Conservation (phyloP, 306 rosid species). For the Biancaea sappan region DNA sequence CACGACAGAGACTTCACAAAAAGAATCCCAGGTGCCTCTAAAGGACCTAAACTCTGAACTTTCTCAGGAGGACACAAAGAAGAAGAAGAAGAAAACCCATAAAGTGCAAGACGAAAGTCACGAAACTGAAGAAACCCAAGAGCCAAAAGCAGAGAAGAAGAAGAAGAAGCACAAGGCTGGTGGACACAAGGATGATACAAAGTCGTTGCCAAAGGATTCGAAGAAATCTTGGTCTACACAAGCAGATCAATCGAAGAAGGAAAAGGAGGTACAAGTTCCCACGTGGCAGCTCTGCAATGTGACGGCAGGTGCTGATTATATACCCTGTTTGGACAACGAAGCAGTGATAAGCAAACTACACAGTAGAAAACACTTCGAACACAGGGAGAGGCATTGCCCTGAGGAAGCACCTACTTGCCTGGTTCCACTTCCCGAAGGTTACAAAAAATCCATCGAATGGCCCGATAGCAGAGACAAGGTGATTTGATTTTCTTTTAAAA, state of each 20-base stretch:
- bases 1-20: not conserved
- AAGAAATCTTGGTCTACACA: constrained; percentile 63
- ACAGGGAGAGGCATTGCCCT: constrained; percentile 85
- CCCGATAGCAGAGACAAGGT: constrained; percentile 84
- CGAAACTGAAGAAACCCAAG: constrained; percentile 22
- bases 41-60: not conserved
- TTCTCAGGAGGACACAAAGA: not conserved
- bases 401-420: constrained; percentile 74
- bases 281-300: constrained; percentile 73
- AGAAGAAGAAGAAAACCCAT: not conserved
- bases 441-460: constrained; percentile 61
- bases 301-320: constrained; percentile 61
- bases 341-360: constrained; percentile 48
- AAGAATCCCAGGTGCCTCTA: not conserved
- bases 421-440: constrained; percentile 55
- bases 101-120: constrained; percentile 12
- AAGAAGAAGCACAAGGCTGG: not conserved
- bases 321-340: constrained; percentile 85
- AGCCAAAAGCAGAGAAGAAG: constrained; percentile 19
- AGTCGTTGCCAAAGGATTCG: constrained; percentile 49
- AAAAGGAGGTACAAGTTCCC: constrained; percentile 58
- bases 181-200: not conserved
- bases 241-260: constrained; percentile 53
- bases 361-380: constrained; percentile 60
- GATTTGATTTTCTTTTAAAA: not conserved